Evolutionary conservation across 306 rosid species (phyloP), one percentile per base, ranked within the genome.

Genomic region (Trifolium repens): DNA sequence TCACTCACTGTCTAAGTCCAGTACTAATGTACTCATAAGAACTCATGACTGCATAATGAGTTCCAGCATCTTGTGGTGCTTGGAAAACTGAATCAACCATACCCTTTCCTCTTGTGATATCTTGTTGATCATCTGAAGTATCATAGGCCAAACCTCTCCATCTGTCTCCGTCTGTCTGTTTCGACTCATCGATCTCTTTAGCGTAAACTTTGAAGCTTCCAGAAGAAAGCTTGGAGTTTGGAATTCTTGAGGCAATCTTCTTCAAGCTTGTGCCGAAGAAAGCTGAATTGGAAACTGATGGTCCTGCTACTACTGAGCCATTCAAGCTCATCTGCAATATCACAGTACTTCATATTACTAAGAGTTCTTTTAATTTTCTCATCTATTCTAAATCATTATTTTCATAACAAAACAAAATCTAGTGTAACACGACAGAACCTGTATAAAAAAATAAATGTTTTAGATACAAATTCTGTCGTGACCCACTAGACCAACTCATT

Each of bases 81-180:
- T 94, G 98, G 86, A 87, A 94, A 54, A 91, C 88, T 15, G 91
- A 2, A 63, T 94, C 97, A 69, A 91, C 98, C 97, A 79, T 54
- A 60, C 98, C 98, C 93, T 94, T 94, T 12, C 98, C 98, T 63
- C 98, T 84, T 71, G 98, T 91, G 86, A 94, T 94, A 80, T 94
- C 98, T 76, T 94, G 98, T 58, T 94, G 98, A 75, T 94, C 98
- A 72, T 94, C 98, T 6, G 98, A 94, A 0, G 2, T 2, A 77
- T 94, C 98, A 12, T 27, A 88, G 35, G 91, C 97, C 49, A 94
- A 88, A 71, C 96, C 94, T 11, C 0, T 50, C 98, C 98, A 94
- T 61, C 74, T 89, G 89, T 94, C 98, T 67, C 83, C 52, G 0
- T 82, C 27, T 0, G 96, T 94, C 83, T 93, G 92, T 69, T 78